phyloP scores from a whole-genome alignment of 805 yeast species.

The Sugiyamaella boreocaroliniensis region DNA sequence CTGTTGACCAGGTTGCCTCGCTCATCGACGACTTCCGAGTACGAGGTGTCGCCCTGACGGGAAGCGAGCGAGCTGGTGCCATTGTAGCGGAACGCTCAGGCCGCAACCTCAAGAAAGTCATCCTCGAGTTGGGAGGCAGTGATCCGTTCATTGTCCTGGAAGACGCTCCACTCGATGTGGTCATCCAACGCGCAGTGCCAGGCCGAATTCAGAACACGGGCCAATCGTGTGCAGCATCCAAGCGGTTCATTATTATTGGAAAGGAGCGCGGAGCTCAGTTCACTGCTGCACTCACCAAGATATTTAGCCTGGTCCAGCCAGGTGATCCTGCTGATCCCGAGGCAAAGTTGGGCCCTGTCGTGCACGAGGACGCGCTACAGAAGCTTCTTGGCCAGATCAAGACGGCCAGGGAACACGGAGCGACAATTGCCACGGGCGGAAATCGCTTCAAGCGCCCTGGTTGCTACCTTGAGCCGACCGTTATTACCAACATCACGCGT shows the following conservation, averaged over 20 bases:
- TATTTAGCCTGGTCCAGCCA: slow-evolving; percentile 34
- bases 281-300: background rate
- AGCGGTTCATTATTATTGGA: slow-evolving; percentile 9
- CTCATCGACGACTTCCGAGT: slow-evolving; percentile 8
- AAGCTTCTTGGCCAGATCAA: slow-evolving; percentile 34
- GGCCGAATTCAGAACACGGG: slow-evolving; percentile 58
- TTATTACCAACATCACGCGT: slow-evolving; percentile 45
- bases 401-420: slow-evolving; percentile 52
- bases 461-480: slow-evolving; percentile 47
- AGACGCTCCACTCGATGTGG: slow-evolving; percentile 52
- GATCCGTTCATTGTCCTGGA: slow-evolving; percentile 58
- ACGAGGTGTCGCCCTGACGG: slow-evolving; percentile 11
- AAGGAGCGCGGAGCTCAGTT: slow-evolving; percentile 5
- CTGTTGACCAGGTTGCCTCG: slow-evolving; percentile 3
- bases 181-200: slow-evolving; percentile 46
- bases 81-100: slow-evolving; percentile 51
- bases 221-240: slow-evolving; percentile 48
- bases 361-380: slow-evolving; percentile 33
- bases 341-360: slow-evolving; percentile 42
- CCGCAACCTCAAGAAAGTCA: slow-evolving; percentile 46
- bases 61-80: slow-evolving; percentile 9
- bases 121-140: slow-evolving; percentile 63
- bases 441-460: slow-evolving; percentile 43
- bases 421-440: slow-evolving; percentile 44
- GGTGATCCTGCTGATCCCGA: slow-evolving; percentile 51